Evolutionary conservation across 2,329 filamentous ascomycete genomes (phyloP), one percentile per base, ranked within the genome.

Genomic region (Penicillium palitans): DNA sequence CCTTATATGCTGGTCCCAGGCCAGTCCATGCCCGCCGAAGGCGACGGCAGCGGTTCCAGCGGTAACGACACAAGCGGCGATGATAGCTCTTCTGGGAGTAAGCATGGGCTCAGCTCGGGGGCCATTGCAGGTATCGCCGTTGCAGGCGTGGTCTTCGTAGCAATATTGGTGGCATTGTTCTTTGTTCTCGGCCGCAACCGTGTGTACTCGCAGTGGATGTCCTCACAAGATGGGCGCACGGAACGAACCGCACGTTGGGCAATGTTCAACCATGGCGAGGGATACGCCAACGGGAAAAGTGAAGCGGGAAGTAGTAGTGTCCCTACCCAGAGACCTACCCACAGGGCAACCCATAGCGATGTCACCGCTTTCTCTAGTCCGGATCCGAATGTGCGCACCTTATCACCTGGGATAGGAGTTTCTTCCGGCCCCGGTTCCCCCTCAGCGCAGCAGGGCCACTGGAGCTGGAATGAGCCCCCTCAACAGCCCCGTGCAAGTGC

Each of bases 51-150:
- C 37, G 35, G 41, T 19, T 42, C 57, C 33, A 27, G 60, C 55
- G 48, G 31, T 15, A n/a, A 37, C 13, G 37, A 24, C 15, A 8
- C 21, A 55, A 17, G 46, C 24, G 2, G 13, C 4, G 15, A n/a
- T 9, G 24, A 10, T 12, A n/a, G 42, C 9, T n/a, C 41, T 27
- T 44, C 42, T 45, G 17, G 3, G 9, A n/a, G 25, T 19, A 52
- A 61, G 21, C 31, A 53, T 13, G 56, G 57, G 25, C 68, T 80
- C 6, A 74, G 76, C 33, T 55, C 70, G 0, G 84, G 84, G 4
- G 82, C 81, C 2, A 87, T 88, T 29, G 84, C 83, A 1, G 86
- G 85, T 5, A 86, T 88, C 31, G 79, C 77, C 0, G 76, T 88
- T 37, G 84, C 84, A 25, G 72, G 70, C 1, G 74, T 80, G 0